Base-by-base conservation (phyloP, 2,329 filamentous ascomycete genomes). In the Colletotrichum simmondsii region DNA sequence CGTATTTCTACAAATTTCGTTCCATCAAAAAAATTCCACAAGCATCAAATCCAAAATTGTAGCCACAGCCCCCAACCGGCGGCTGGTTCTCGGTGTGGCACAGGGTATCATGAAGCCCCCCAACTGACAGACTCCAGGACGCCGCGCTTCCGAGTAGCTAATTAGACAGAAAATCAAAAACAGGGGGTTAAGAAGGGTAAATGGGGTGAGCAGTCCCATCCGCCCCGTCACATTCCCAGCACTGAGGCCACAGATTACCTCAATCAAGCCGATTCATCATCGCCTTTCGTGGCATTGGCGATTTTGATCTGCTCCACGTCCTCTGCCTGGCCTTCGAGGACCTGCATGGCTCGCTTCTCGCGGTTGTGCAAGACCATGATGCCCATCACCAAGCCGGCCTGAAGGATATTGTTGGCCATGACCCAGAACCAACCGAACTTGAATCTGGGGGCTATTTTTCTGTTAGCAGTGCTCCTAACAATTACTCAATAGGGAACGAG, bases 91-190 rank as follows among this genome's bases (percentile, higher is more conserved):
- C 60, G 61, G 67, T 42, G 42, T 70, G 37, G 37, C 37, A 42
- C 37, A 42, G 37, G 53, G 60, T 70, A 65, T 70, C 53, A 59
- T 65, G 54, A 65, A 65, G 61, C 60, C 67, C 53, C 65, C 28
- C 67, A 65, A 65, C 67, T 65, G 54, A 59, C 61, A 70, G 67
- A 65, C 67, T 65, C 60, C 61, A 70, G 56, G 60, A 65, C 67
- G 67, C 61, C 67, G 52, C 54, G 61, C 61, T 59, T 59, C 67
- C 53, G 53, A 70, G 61, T 65, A 59, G 53, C 61, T 42, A 42
- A 42, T 42, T 65, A 59, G n/a, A 59, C 22, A 65, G 16, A 24
- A 37, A 19, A 58, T 19, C 16, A 37, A 35, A 52, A 58, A 2
- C 19, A 16, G 58, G n/a, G 49, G 56, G 19, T 14, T 11, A 22